Percentiles rank a stretch among this genome's conserved stretches.
Conservation (phyloP, 352 stramenopile species). For the Phytophthora sp. region DNA sequence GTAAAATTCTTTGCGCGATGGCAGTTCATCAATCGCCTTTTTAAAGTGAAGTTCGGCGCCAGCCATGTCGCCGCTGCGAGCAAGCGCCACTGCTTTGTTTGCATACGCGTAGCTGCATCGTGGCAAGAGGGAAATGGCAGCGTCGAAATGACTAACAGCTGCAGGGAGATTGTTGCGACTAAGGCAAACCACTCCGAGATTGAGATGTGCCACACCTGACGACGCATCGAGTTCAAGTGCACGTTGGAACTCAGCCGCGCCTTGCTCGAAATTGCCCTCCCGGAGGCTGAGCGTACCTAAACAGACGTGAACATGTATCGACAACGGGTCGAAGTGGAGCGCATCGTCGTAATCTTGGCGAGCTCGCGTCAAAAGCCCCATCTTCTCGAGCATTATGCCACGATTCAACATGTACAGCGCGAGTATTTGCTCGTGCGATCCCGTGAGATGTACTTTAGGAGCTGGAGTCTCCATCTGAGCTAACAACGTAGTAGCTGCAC, state of each 20-base stretch:
- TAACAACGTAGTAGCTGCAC: conserved; percentile 19
- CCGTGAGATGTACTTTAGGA: conserved; percentile 40
- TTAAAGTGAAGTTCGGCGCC: conserved; percentile 63
- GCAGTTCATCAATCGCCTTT: conserved; percentile 70
- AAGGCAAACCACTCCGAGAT: conserved; percentile 59
- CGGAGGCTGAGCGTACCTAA: conserved; percentile 68
- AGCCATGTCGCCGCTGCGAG: conserved; percentile 42
- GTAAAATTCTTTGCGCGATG: conserved; percentile 75
- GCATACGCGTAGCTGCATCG: conserved; percentile 71
- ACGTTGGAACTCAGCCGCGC: conserved; percentile 40
- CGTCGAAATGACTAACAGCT: conserved; percentile 58
- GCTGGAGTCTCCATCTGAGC: conserved; percentile 19
- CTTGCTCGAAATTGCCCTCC: conserved; percentile 46
- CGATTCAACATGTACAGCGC: conserved; percentile 78
- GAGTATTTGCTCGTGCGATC: conserved; percentile 67
- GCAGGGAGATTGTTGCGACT: conserved; percentile 35
- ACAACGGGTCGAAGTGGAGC: conserved; percentile 72
- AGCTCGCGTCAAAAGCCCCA: conserved; percentile 52
- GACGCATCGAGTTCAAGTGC: conserved; percentile 56
- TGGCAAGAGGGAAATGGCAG: conserved; percentile 54
- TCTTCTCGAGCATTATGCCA: conserved; percentile 67
- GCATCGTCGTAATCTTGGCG: conserved; percentile 66
- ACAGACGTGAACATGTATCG: conserved; percentile 56
- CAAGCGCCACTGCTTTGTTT: conserved; percentile 68
- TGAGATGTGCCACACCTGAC: conserved; percentile 66